Conservation (phyloP, 345 rosid genomes). For the Toxicodendron radicans region DNA sequence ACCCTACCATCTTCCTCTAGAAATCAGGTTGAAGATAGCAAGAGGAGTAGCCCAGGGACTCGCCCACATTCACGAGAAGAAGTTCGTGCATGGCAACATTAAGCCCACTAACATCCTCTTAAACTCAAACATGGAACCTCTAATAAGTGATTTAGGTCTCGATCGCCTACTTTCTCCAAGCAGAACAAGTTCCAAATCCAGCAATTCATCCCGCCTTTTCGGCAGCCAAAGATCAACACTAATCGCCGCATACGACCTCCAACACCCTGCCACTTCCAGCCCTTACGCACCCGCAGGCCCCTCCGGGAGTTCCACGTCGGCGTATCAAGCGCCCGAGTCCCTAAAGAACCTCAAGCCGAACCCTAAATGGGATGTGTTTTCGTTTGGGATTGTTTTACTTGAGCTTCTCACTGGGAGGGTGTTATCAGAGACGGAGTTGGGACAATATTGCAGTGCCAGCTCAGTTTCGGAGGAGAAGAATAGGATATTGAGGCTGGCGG, state of each 20-base stretch:
- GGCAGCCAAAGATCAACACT: constrained; percentile 37
- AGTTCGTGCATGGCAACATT: constrained; percentile 74
- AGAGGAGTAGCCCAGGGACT: constrained; percentile 78
- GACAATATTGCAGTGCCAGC: constrained; percentile 43
- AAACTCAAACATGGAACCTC: constrained; percentile 57
- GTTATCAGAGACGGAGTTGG: constrained; percentile 50
- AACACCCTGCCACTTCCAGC: constrained; percentile 23
- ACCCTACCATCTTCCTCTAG: constrained; percentile 49
- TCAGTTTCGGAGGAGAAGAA: constrained; percentile 45
- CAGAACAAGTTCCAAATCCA: constrained; percentile 24
- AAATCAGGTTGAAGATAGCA: constrained; percentile 72
- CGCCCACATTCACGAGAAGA: constrained; percentile 77
- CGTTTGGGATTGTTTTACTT: constrained; percentile 67
- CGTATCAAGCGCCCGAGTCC: constrained; percentile 79
- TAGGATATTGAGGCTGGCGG: constrained; percentile 54
- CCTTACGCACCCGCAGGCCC: constrained; percentile 27
- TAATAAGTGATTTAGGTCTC: constrained; percentile 71
- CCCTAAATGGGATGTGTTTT: constrained; percentile 82
- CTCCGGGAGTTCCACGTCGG: constrained; percentile 17
- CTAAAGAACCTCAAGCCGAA: constrained; percentile 52
- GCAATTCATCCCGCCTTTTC: constrained; percentile 21
- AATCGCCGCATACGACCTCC: background rate
- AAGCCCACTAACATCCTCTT: constrained; percentile 80
- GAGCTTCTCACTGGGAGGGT: constrained; percentile 75
- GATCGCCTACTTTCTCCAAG: constrained; percentile 41